Evolutionary conservation across 805 yeast species (phyloP).

Genomic region (Peterozyma xylosa): DNA sequence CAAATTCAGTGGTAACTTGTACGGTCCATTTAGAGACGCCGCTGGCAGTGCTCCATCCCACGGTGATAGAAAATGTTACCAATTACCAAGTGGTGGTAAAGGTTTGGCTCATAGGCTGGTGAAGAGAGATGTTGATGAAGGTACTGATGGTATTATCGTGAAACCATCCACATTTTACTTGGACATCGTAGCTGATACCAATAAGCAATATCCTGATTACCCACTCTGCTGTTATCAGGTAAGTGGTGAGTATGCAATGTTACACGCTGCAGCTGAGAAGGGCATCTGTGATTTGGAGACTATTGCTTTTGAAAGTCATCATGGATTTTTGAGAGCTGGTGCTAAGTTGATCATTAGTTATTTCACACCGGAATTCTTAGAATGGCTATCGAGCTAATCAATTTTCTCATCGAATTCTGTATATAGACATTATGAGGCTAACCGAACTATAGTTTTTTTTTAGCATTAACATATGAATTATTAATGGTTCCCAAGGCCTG

Average conservation of each 20-base stretch:
- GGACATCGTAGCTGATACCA: constrained; percentile 85
- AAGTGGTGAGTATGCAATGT: constrained; percentile 95
- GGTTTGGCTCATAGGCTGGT: constrained; percentile 94
- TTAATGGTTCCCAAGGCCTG: too few relatives aligned
- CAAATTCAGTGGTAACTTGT: constrained; percentile 82
- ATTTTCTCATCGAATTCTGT: constrained; percentile 16
- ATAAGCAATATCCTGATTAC: constrained; percentile 70
- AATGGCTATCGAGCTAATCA: constrained; percentile 53
- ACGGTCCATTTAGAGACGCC: constrained; percentile 98
- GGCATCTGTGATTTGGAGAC: constrained; percentile 81
- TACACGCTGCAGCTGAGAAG: constrained; percentile 97
- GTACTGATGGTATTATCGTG: constrained; percentile 92
- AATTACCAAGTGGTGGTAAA: constrained; percentile 85
- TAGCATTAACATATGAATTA: too few relatives aligned
- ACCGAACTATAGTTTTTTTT: too few relatives aligned
- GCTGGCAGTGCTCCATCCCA: constrained; percentile 85
- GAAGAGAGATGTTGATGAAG: constrained; percentile 79
- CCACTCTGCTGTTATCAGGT: constrained; percentile 96
- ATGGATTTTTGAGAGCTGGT: constrained; percentile 92
- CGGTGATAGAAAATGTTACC: constrained; percentile 92
- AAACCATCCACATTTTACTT: constrained; percentile 95
- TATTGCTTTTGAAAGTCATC: constrained; percentile 77
- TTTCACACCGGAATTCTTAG: constrained; percentile 92
- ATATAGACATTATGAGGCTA: neutral
- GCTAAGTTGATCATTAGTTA: constrained; percentile 87